Conservation (phyloP, 768 basidiomycete genomes). For the Asterophora parasitica region DNA sequence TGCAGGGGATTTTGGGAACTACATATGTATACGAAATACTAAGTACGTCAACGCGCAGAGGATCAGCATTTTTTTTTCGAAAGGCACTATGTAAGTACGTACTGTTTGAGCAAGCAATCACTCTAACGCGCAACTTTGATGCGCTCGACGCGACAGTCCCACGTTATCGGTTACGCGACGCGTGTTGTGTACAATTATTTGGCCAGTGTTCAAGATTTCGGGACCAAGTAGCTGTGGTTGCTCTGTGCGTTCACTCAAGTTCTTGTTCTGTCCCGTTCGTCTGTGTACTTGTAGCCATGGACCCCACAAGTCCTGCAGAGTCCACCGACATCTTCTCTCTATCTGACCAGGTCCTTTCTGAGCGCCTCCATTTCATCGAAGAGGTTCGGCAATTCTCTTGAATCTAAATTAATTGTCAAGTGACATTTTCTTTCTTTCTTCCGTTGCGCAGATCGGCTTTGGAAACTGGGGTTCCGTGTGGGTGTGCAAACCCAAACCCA, state of each 20-base stretch:
- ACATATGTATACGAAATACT: too few relatives aligned
- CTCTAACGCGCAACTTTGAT: too few relatives aligned
- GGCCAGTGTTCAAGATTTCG: constrained; percentile 32
- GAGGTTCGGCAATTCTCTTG: constrained; percentile 43
- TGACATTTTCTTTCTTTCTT: constrained; percentile 7
- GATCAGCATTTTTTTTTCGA: too few relatives aligned
- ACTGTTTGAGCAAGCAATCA: too few relatives aligned
- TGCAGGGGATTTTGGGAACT: too few relatives aligned
- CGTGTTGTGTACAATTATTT: constrained; percentile 33
- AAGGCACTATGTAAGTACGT: too few relatives aligned
- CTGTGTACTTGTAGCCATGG: constrained; percentile 58
- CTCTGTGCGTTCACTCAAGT: constrained; percentile 4
- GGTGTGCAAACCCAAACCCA: constrained; percentile 63
- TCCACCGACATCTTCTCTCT: constrained; percentile 67
- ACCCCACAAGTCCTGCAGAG: constrained; percentile 28
- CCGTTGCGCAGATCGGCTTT: constrained; percentile 64
- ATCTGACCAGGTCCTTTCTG: constrained; percentile 66
- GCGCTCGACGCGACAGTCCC: constrained; percentile 13
- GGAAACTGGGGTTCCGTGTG: constrained; percentile 95
- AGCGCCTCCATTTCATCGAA: constrained; percentile 69
- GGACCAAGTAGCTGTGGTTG: constrained; percentile 13
- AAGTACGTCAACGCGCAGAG: too few relatives aligned
- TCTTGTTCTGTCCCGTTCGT: constrained; percentile 33
- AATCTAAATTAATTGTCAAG: constrained; percentile 1
- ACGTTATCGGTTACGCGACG: constrained; percentile 6